Evolutionary conservation across 2,329 filamentous ascomycete genomes (phyloP), one percentile per base, ranked within the genome.

Genomic region (Aspergillus melleus): DNA sequence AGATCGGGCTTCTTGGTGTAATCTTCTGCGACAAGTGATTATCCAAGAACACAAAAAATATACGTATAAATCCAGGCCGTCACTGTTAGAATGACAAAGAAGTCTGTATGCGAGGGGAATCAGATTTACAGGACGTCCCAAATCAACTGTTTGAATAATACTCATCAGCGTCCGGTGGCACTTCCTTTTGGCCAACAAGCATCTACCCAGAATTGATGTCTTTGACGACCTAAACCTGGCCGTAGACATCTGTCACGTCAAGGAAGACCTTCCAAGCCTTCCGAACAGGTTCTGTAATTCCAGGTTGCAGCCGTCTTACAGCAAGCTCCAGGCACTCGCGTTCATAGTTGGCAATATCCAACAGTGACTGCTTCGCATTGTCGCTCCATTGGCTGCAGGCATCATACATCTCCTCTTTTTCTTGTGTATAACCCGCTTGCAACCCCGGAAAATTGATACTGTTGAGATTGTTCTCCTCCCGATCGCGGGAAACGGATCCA

Each of bases 401-500:
- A 1, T 32, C 30, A 32, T 32, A 9, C 12, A 49, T 20, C 22
- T 26, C 29, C 4, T 44, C 44, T 19, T 29, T 53, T 4, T 30
- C 36, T 20, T 26, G 10, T 6, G 22, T 22, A 22, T 3, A 22
- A 22, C 22, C 22, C 22, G 22, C 22, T 22, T n/a, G 10, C 10
- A 56, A 59, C 14, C 56, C 57, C 6, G 49, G 39, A 24, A 60
- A 60, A 20, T 56, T 36, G 29, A 60, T 29, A 20, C 32, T 44
- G 16, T 56, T 56, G 14, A 56, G 39, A 6, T 53, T 60, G 8
- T 22, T 19, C 49, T 60, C 58, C 49, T 60, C 58, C 4, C 26
- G 49, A 70, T 73, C 71, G 2, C 70, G 65, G 6, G 44, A 47
- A 2, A 63, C 24, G 12, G 64, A 70, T 1, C 68, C 71, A 20